Conservation (phyloP, 805 yeast genomes). For the Candida hungchunana region DNA sequence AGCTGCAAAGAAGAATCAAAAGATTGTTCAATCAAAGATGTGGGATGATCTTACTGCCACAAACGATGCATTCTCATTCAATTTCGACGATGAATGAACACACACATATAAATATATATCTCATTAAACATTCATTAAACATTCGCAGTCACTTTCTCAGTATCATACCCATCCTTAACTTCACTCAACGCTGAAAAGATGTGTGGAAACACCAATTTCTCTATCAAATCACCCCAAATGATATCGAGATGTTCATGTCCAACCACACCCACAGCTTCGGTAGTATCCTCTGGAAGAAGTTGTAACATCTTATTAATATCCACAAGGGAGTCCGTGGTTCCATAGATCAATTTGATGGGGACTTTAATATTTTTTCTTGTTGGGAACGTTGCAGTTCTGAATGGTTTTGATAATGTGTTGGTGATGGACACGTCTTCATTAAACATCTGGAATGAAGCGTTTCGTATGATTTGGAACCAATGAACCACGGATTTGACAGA, state of each 20-base stretch:
- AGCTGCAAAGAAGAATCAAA: slow-evolving; percentile 21
- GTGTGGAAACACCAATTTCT: slow-evolving; percentile 38
- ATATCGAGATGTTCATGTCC: slow-evolving; percentile 89
- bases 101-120: too few relatives aligned
- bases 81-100: slow-evolving; percentile 20
- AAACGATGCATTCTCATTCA: slow-evolving; percentile 20
- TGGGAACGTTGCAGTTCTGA: slow-evolving; percentile 42
- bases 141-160: not conserved
- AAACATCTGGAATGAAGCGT: slow-evolving; percentile 82
- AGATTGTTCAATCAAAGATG: slow-evolving; percentile 39
- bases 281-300: slow-evolving; percentile 54
- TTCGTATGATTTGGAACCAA: slow-evolving; percentile 87
- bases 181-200: slow-evolving; percentile 26
- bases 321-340: slow-evolving; percentile 77
- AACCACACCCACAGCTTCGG: slow-evolving; percentile 51
- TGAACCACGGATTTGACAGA: slow-evolving; percentile 92
- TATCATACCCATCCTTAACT: slow-evolving; percentile 1
- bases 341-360: slow-evolving; percentile 78
- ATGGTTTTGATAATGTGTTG: slow-evolving; percentile 33
- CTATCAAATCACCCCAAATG: slow-evolving; percentile 78
- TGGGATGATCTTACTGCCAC: slow-evolving; percentile 44
- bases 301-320: slow-evolving; percentile 71
- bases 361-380: slow-evolving; percentile 58
- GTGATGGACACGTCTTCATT: slow-evolving; percentile 52
- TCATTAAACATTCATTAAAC: too few relatives aligned